phyloP scores from a whole-genome alignment of 2,329 filamentous ascomycete genomes.

The Aspergillus hiratsukae region DNA sequence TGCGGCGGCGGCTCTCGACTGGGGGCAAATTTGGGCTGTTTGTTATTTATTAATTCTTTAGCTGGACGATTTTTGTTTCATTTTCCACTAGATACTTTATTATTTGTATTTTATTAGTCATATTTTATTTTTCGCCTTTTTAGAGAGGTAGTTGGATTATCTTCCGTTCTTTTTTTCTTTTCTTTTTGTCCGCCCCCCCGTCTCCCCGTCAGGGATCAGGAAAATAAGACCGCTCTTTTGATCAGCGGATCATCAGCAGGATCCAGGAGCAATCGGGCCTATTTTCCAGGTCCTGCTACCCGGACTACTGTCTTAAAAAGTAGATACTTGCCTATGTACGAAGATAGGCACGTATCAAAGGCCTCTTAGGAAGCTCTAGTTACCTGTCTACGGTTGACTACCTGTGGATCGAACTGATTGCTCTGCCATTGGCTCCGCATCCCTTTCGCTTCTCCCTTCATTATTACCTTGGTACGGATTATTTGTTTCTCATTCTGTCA shows the following conservation, averaged over 20 bases:
- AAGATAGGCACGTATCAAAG: too few species aligned
- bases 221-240: neutral
- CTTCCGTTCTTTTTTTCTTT: slow-evolving; percentile 3
- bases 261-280: neutral
- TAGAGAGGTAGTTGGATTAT: neutral
- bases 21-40: slow-evolving; percentile 5
- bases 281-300: neutral
- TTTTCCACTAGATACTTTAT: slow-evolving; percentile 10
- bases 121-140: slow-evolving; percentile 5
- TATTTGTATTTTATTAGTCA: slow-evolving; percentile 12
- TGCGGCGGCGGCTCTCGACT: slow-evolving; percentile 20
- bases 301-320: neutral
- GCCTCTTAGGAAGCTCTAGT: neutral
- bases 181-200: neutral
- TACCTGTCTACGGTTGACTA: neutral
- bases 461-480: slow-evolving; percentile 1
- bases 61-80: slow-evolving; percentile 6
- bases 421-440: slow-evolving; percentile 19
- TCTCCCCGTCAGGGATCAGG: neutral
- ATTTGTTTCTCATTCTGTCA: neutral
- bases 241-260: neutral
- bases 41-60: slow-evolving; percentile 3
- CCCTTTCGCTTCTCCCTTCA: slow-evolving; percentile 13
- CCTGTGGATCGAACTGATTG: neutral
- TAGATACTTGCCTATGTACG: neutral